phyloP scores from a whole-genome alignment of 2,329 filamentous ascomycete genomes.

The Emmonsia crescens region DNA sequence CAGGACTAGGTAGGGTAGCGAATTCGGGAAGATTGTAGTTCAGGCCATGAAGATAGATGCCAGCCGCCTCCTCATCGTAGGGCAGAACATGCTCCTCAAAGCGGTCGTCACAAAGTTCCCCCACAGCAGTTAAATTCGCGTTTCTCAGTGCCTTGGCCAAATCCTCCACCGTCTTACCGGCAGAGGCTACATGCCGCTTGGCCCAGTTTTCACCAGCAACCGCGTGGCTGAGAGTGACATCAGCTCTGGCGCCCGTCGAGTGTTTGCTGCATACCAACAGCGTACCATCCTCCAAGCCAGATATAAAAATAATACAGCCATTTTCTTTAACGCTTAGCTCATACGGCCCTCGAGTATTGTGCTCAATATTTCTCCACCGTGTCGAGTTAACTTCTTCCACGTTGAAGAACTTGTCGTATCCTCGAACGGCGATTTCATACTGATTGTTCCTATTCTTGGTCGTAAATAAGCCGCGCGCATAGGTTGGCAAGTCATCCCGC shows the following conservation, averaged over 20 bases:
- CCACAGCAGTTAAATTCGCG: slow-evolving; percentile 88
- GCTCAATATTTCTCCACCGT: slow-evolving; percentile 67
- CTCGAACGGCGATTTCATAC: slow-evolving; percentile 71
- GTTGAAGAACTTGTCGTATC: slow-evolving; percentile 99
- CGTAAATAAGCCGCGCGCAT: slow-evolving; percentile 92
- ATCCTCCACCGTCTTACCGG: slow-evolving; percentile 70
- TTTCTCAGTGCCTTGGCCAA: slow-evolving; percentile 63
- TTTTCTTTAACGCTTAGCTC: slow-evolving; percentile 97
- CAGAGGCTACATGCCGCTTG: slow-evolving; percentile 61
- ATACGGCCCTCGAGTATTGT: slow-evolving; percentile 72
- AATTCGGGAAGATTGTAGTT: slow-evolving; percentile 94
- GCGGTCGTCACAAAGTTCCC: slow-evolving; percentile 87
- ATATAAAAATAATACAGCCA: slow-evolving; percentile 97
- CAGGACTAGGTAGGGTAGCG: slow-evolving; percentile 66
- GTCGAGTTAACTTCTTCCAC: slow-evolving; percentile 71
- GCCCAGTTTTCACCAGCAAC: slow-evolving; percentile 72
- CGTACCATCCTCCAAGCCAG: slow-evolving; percentile 78
- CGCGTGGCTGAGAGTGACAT: slow-evolving; percentile 68
- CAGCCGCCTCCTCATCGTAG: slow-evolving; percentile 70
- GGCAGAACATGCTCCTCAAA: slow-evolving; percentile 97
- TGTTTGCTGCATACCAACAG: slow-evolving; percentile 98
- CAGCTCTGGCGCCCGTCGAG: slow-evolving; percentile 71
- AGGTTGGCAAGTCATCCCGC: slow-evolving; percentile 70
- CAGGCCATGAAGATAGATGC: slow-evolving; percentile 89
- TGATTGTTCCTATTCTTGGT: slow-evolving; percentile 53